Evolutionary conservation across 2,329 filamentous ascomycete genomes (phyloP), one percentile per base, ranked within the genome.

Genomic region (Hypocrella siamensis): DNA sequence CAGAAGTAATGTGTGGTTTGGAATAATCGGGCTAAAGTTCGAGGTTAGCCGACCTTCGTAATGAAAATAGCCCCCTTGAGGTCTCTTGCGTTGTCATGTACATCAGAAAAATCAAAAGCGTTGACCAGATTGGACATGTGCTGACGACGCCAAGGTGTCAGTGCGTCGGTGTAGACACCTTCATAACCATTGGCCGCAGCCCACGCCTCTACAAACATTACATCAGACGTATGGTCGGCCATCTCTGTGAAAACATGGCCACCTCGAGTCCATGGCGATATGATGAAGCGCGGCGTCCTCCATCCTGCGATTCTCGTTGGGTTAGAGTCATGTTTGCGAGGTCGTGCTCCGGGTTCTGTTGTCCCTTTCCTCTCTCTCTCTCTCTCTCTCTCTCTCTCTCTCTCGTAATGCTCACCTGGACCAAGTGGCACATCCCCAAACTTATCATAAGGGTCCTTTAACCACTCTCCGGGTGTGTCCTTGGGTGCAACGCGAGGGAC

Each of bases 251-350:
- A 68, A 4, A 69, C 62, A 17, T 65, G 54, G 11, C 58, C 60
- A 17, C 65, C 64, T 6, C 64, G 60, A 1, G 64, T 68, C 57
- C 61, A 69, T 0, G 65, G 65, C 2, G 65, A 68, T 31, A 69
- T 52, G 42, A 69, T 65, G 38, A 62, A 62, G 38, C 67, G 62
- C 0, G 65, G 64, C 4, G 64, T 48, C 11, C 65, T 61, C 41
- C 63, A 58, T 15, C 49, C 48, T 46, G 17, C 12, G 15, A 28
- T 6, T 15, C 17, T 31, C 7, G 29, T 16, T 26, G 9, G 25
- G n/a, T 14, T 14, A 26, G 10, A 26, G 9, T 26, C 25, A n/a
- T n/a, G n/a, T n/a, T n/a, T n/a, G n/a, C n/a, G n/a, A n/a, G n/a
- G n/a, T n/a, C n/a, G n/a, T n/a, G n/a, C n/a, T n/a, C n/a, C n/a